Conservation (phyloP, 108 stramenopile genomes). For the Skeletonema costatum region DNA sequence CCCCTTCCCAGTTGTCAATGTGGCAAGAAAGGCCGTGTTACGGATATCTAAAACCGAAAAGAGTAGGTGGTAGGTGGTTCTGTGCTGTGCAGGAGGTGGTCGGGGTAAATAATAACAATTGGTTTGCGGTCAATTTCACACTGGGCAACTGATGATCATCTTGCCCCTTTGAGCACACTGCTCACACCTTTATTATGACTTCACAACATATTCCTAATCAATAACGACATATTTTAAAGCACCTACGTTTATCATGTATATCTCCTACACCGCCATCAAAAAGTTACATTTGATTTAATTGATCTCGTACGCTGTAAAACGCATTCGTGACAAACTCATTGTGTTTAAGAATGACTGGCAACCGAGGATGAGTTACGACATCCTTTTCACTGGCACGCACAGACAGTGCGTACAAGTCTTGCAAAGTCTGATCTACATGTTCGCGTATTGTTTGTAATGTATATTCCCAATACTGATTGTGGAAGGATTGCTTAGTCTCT, state of each 20-base stretch:
- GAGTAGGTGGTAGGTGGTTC: constrained; percentile 67
- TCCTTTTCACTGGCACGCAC: constrained; percentile 25
- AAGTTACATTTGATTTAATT: constrained; percentile 12
- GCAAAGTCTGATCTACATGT: constrained; percentile 49
- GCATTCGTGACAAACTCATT: constrained; percentile 33
- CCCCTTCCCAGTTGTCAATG: constrained; percentile 52
- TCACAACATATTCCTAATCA: neutral
- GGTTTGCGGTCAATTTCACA: constrained; percentile 48
- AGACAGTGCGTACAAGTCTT: constrained; percentile 49
- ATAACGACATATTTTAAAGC: too few species aligned
- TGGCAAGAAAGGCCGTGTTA: constrained; percentile 36
- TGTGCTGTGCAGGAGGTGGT: constrained; percentile 47
- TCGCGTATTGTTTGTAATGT: constrained; percentile 36
- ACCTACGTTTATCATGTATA: too few species aligned
- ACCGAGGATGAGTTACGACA: constrained; percentile 35
- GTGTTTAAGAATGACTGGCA: constrained; percentile 28
- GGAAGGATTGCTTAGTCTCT: constrained; percentile 46
- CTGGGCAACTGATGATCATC: constrained; percentile 43
- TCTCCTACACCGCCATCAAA: too few species aligned
- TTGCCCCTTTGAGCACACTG: constrained; percentile 15
- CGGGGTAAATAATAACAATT: constrained; percentile 6
- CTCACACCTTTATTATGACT: constrained; percentile 30
- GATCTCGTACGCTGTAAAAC: constrained; percentile 19
- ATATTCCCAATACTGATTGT: constrained; percentile 48
- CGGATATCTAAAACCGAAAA: constrained; percentile 58